Percentiles rank a stretch among this genome's conserved stretches.
Conservation (phyloP, 805 yeast genomes). For the Zygoascus bituminiphila region DNA sequence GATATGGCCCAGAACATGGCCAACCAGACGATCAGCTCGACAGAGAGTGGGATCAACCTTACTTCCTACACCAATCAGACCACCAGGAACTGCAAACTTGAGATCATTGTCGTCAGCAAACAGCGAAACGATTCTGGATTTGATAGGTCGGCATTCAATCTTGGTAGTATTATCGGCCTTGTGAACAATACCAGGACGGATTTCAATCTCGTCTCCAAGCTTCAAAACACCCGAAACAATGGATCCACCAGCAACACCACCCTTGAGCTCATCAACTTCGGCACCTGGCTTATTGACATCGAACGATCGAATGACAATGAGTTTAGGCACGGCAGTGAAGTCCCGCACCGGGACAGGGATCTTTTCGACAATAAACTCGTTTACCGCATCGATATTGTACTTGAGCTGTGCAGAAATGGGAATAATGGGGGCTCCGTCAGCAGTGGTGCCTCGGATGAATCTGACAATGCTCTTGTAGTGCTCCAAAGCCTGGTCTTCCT, state of each 20-base stretch:
- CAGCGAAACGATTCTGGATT: conserved; percentile 85
- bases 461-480: conserved; percentile 88
- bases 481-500: conserved; percentile 92
- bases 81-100: conserved; percentile 99
- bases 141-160: conserved; percentile 92
- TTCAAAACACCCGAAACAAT: conserved; percentile 94
- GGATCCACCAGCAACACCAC: conserved; percentile 99
- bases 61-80: conserved; percentile 98
- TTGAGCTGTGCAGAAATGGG: conserved; percentile 98
- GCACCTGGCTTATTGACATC: conserved; percentile 99
- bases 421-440: conserved; percentile 98
- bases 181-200: conserved; percentile 98
- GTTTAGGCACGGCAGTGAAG: conserved; percentile 85
- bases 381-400: conserved; percentile 97
- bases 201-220: conserved; percentile 96
- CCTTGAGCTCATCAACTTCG: conserved; percentile 91
- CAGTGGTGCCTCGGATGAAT: conserved; percentile 95
- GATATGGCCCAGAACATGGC: conserved; percentile 97
- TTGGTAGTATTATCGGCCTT: conserved; percentile 72
- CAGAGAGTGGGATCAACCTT: conserved; percentile 97
- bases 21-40: conserved; percentile 98
- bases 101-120: conserved; percentile 97
- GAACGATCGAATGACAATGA: conserved; percentile 95
- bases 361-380: conserved; percentile 88
- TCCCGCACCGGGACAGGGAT: conserved; percentile 97